Evolutionary conservation across 495 filamentous ascomycete species (phyloP), one percentile per base, ranked within the genome.

Genomic region (Collariella sp.): DNA sequence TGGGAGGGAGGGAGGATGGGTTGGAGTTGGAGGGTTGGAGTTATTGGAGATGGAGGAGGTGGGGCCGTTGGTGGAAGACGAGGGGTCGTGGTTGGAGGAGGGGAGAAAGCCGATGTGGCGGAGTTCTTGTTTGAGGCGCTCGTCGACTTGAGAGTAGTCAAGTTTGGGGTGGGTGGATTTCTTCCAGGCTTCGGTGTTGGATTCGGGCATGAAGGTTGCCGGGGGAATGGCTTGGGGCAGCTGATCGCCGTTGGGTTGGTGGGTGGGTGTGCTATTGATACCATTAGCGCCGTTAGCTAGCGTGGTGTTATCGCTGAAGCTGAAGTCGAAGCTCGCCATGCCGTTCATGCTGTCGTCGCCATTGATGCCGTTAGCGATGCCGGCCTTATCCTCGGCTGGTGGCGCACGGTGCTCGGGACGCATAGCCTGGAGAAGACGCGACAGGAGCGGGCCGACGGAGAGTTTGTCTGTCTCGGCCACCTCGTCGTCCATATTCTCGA

Each of bases 91-190:
- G 67, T 82, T 73, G 11, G 68, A 70, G 16, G 86, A 85, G 7
- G 86, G 79, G 19, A 96, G 74, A 68, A 99, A 87, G 41, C 93
- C 94, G 39, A 95, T 87, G 69, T 95, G 86, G n/a, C 88, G 85
- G 38, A 97, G 84, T 63, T 99, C 93, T 44, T 85, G 83, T 71
- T 94, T 87, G 46, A 93, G 76, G 43, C 94, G 87, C 61, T 94
- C 87, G 64, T 97, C 94, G 12, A 96, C 77, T 59, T 88, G 83
- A 2, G 77, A 71, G 65, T 94, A 89, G 66, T 96, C 89, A 19
- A 90, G 77, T 59, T 88, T 89, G 13, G 75, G 76, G 52, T 79
- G 76, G 3, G 66, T 74, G 4, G 74, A 75, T 36, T 80, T 81
- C 62, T 77, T 79, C 76, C 76, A 81, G 6, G 74, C 66, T 57